A percentile compares a stretch with the other conserved stretches of the same genome.
These are phyloP conservation scores for Fusarium nematophilum DNA, from an alignment of 2,329 filamentous ascomycete genomes.

Conservation along the genomic window DNA sequence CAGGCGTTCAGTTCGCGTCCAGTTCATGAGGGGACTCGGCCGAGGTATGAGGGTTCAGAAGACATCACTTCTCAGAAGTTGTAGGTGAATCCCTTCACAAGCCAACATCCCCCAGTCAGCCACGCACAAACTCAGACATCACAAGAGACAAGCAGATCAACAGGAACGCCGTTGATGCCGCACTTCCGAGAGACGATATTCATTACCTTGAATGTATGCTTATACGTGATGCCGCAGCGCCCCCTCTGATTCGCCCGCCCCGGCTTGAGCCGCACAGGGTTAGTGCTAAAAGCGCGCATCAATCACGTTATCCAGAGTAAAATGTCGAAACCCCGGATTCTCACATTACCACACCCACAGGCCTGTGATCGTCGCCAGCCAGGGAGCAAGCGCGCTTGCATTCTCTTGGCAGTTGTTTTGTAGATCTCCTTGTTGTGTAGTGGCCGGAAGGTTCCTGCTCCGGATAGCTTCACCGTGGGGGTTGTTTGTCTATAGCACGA, in stretches of 20 bases:
- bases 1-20: too few species aligned
- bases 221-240: constrained; percentile 25
- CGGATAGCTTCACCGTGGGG: constrained; percentile 4
- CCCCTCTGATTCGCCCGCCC: constrained; percentile 20
- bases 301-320: constrained; percentile 34
- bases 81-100: too few species aligned
- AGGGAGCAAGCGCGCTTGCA: neutral
- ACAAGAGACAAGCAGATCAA: constrained; percentile 4
- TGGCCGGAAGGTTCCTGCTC: neutral
- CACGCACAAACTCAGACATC: neutral
- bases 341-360: neutral
- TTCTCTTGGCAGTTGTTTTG: constrained; percentile 31
- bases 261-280: constrained; percentile 19
- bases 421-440: constrained; percentile 18
- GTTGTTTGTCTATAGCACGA: constrained; percentile 9
- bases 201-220: constrained; percentile 34
- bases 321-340: constrained; percentile 39
- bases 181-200: constrained; percentile 10
- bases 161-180: constrained; percentile 10
- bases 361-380: neutral
- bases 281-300: constrained; percentile 27
- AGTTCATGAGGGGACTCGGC: too few species aligned
- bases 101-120: neutral
- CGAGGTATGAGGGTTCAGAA: too few species aligned
- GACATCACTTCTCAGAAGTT: too few species aligned